phyloP scores from a whole-genome alignment of 176 grass and related monocot species.

The Musa itinerans region DNA sequence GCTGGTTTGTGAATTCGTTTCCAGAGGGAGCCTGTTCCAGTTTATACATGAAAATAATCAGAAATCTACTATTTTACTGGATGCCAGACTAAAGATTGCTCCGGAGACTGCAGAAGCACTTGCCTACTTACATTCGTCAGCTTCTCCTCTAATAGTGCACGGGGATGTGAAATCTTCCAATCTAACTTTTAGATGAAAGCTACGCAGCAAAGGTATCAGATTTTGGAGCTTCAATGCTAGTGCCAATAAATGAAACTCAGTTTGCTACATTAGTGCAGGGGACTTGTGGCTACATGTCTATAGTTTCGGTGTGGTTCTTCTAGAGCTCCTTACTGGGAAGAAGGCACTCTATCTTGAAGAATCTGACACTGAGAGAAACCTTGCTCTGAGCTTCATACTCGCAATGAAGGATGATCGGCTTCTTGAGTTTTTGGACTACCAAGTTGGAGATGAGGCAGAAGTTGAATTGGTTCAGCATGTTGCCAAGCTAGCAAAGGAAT shows the following conservation, averaged over 20 bases:
- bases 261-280: conserved; percentile 11
- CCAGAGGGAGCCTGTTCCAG: background rate
- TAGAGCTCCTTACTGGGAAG: background rate
- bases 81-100: conserved; percentile 4
- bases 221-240: background rate
- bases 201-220: background rate
- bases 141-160: conserved; percentile 8
- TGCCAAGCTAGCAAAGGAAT: background rate
- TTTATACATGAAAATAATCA: background rate
- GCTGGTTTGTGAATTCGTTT: background rate
- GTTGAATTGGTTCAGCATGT: background rate
- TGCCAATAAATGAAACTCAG: background rate
- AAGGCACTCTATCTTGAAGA: conserved; percentile 8
- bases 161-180: conserved; percentile 5
- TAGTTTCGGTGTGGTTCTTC: conserved; percentile 8
- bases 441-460: background rate
- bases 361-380: background rate
- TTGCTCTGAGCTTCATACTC: background rate
- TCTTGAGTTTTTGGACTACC: background rate
- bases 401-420: background rate
- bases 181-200: background rate
- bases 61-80: background rate
- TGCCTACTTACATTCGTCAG: conserved; percentile 1
- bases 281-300: conserved; percentile 1
- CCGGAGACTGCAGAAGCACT: conserved; percentile 14